phyloP scores from a whole-genome alignment of 2,329 filamentous ascomycete genomes.

The Colletotrichum liaoningense region DNA sequence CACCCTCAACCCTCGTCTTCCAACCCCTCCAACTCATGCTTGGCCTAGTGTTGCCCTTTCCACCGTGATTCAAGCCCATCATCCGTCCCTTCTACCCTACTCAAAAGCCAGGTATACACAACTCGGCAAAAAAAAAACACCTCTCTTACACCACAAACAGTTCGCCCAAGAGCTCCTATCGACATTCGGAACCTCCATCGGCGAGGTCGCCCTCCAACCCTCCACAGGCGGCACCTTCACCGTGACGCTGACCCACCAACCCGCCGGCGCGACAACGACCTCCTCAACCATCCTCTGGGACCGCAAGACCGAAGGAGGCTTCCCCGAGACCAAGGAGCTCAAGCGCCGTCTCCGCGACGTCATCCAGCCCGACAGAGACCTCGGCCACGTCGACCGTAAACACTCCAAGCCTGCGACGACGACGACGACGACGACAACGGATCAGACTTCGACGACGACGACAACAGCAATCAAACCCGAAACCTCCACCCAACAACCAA shows the following conservation, averaged over 20 bases:
- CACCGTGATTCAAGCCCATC: not conserved
- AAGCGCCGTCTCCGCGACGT: constrained; percentile 87
- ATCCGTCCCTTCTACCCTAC: not conserved
- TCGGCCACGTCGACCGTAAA: constrained; percentile 83
- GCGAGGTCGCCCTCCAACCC: constrained; percentile 89
- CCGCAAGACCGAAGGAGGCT: constrained; percentile 85
- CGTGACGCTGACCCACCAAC: constrained; percentile 69
- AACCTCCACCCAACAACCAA: not conserved
- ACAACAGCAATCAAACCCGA: not conserved
- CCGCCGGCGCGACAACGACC: constrained; percentile 41
- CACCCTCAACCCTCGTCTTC: not conserved
- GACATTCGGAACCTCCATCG: constrained; percentile 86
- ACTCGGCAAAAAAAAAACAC: constrained; percentile 19
- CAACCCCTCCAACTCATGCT: not conserved
- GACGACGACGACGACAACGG: not conserved
- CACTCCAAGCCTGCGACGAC: constrained; percentile 39
- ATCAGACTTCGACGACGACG: not conserved
- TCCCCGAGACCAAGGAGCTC: constrained; percentile 92
- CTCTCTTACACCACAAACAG: constrained; percentile 65
- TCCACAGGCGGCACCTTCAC: constrained; percentile 86
- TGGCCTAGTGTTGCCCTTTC: not conserved
- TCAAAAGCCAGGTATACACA: not conserved
- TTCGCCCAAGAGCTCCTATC: constrained; percentile 95
- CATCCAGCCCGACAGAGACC: constrained; percentile 79
- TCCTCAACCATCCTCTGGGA: constrained; percentile 81